These are phyloP conservation scores for Daldinia decipiens DNA, from an alignment of 495 filamentous ascomycete genomes.

Conservation along the genomic window DNA sequence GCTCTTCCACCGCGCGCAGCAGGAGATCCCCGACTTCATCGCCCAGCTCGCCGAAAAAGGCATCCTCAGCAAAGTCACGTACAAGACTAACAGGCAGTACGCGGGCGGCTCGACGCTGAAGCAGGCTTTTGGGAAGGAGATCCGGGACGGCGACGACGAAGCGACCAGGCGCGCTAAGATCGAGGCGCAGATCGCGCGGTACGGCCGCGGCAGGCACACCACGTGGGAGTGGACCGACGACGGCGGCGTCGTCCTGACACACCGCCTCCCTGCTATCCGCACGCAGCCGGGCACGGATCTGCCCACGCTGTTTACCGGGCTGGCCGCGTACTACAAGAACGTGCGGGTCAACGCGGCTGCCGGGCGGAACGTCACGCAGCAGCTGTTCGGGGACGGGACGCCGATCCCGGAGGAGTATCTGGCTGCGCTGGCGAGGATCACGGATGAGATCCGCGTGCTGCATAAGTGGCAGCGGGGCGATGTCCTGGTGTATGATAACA, in stretches of 20 bases:
- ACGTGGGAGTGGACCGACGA: slow-evolving; percentile 62
- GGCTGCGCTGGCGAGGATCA: slow-evolving; percentile 57
- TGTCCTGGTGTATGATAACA: slow-evolving; percentile 60
- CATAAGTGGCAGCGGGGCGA: slow-evolving; percentile 55
- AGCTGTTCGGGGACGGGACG: slow-evolving; percentile 62
- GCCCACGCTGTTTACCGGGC: slow-evolving; percentile 63
- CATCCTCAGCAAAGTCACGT: slow-evolving; percentile 56
- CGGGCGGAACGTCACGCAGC: slow-evolving; percentile 39
- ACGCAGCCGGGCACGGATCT: slow-evolving; percentile 60
- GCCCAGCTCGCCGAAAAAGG: slow-evolving; percentile 58
- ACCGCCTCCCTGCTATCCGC: slow-evolving; percentile 51
- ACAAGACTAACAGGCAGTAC: slow-evolving; percentile 58
- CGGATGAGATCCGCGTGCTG: slow-evolving; percentile 59
- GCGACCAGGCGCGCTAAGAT: slow-evolving; percentile 57
- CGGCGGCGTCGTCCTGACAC: slow-evolving; percentile 54
- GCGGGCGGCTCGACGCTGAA: slow-evolving; percentile 61
- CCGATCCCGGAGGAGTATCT: slow-evolving; percentile 63
- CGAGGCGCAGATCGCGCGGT: slow-evolving; percentile 62
- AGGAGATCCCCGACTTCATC: slow-evolving; percentile 61
- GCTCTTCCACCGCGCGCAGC: slow-evolving; percentile 59
- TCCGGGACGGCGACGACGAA: slow-evolving; percentile 58
- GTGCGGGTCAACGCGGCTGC: slow-evolving; percentile 39
- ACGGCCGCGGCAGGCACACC: slow-evolving; percentile 50
- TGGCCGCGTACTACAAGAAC: slow-evolving; percentile 60
- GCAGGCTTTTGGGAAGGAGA: slow-evolving; percentile 63